phyloP scores from a whole-genome alignment of 2,329 filamentous ascomycete genomes.

The Ilyonectria mors-panacis region DNA sequence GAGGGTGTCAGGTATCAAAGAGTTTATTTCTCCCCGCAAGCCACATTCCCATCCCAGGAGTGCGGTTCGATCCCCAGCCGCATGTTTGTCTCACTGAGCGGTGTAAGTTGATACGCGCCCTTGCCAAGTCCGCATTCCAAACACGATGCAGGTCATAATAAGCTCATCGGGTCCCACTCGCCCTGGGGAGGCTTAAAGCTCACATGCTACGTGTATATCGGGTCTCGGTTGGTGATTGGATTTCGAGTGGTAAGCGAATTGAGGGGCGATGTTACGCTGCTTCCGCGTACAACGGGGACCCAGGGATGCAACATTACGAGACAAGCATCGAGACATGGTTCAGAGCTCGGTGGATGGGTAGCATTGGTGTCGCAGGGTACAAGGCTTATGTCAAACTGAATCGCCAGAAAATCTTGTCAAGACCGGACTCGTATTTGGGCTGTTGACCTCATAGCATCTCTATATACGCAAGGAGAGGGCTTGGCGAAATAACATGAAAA shows the following conservation, averaged over 20 bases:
- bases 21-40: neutral
- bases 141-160: neutral
- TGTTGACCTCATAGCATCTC: neutral
- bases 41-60: neutral
- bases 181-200: neutral
- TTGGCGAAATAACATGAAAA: neutral
- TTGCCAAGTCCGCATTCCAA: neutral
- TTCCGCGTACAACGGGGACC: neutral
- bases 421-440: neutral
- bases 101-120: constrained; percentile 24
- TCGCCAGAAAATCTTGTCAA: neutral
- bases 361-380: neutral
- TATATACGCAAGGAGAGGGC: neutral
- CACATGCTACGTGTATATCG: neutral
- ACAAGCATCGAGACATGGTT: neutral
- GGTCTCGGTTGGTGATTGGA: neutral
- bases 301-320: neutral
- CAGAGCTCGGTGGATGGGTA: neutral
- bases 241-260: neutral
- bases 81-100: neutral
- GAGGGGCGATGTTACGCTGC: neutral
- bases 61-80: neutral
- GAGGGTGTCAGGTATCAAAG: neutral
- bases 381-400: neutral
- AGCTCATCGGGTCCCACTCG: neutral